Conservation (phyloP, 768 basidiomycete species). For the Phlegmacium glaucopus region DNA sequence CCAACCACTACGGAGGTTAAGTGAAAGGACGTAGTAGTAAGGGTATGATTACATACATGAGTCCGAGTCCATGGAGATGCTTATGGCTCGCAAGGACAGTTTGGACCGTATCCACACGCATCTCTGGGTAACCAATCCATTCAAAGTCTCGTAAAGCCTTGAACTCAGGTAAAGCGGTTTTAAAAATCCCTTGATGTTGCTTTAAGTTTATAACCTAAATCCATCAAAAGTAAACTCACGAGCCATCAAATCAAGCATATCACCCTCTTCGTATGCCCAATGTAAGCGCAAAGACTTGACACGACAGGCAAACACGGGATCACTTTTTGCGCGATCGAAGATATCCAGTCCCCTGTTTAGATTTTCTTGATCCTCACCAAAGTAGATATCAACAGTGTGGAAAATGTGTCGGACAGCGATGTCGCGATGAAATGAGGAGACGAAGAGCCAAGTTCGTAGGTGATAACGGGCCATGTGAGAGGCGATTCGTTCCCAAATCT, state of each 20-base stretch:
- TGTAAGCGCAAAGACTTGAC: conserved; percentile 61
- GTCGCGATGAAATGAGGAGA: conserved; percentile 60
- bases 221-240: conserved; percentile 30
- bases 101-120: conserved; percentile 65
- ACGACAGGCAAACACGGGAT: conserved; percentile 55
- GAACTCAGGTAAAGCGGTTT: conserved; percentile 61
- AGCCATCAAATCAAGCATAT: conserved; percentile 60
- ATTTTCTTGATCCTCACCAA: conserved; percentile 61
- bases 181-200: conserved; percentile 47
- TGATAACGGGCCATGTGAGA: conserved; percentile 59
- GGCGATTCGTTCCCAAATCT: conserved; percentile 70
- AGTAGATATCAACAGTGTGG: conserved; percentile 64
- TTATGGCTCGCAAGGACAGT: conserved; percentile 52
- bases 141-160: conserved; percentile 60
- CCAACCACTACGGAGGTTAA: conserved; percentile 47
- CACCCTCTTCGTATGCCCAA: conserved; percentile 69
- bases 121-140: conserved; percentile 76
- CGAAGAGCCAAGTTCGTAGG: conserved; percentile 66
- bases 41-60: conserved; percentile 40
- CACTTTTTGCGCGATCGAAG: conserved; percentile 62
- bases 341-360: conserved; percentile 62
- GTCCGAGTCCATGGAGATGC: conserved; percentile 51
- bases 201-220: background rate
- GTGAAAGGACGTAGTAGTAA: background rate
- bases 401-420: conserved; percentile 65